These are phyloP conservation scores for Dryas integrifolia DNA, from an alignment of 331 rosid genomes.

Conservation along the genomic window DNA sequence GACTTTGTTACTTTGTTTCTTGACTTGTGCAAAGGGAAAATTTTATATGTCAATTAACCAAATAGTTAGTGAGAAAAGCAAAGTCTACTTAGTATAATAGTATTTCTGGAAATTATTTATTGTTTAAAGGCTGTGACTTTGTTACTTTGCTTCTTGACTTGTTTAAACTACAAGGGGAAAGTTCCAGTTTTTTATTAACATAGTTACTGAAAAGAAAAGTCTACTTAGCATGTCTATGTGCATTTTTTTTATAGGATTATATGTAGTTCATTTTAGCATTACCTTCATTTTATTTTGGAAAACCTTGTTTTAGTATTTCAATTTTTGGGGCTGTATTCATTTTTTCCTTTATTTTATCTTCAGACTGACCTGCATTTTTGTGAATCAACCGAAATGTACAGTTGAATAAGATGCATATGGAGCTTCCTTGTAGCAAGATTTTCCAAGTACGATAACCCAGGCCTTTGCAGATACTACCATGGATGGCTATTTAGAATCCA, in stretches of 20 bases:
- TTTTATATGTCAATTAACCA: neutral
- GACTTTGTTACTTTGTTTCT: slow-evolving; percentile 6
- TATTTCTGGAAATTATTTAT: too few relatives aligned
- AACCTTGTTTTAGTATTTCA: slow-evolving; percentile 15
- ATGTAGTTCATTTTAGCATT: neutral
- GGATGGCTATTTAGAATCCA: slow-evolving; percentile 37
- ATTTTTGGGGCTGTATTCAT: neutral
- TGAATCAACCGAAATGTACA: slow-evolving; percentile 27
- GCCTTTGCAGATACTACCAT: slow-evolving; percentile 33
- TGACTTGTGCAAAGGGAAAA: neutral
- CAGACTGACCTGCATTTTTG: neutral
- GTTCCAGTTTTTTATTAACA: too few relatives aligned
- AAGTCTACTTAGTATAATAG: neutral
- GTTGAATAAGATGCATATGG: slow-evolving; percentile 29
- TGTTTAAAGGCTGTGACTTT: too few relatives aligned
- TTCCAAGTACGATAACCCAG: slow-evolving; percentile 26
- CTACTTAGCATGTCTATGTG: too few relatives aligned
- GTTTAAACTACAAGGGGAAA: too few relatives aligned
- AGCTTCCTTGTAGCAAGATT: slow-evolving; percentile 27
- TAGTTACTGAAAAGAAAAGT: too few relatives aligned
- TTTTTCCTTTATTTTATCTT: neutral
- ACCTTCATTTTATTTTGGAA: neutral
- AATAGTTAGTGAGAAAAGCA: neutral
- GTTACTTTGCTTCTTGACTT: too few relatives aligned
- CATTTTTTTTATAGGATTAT: too few relatives aligned